Conservation (phyloP, 106 monocot species). For the Dendrobium huoshanense region DNA sequence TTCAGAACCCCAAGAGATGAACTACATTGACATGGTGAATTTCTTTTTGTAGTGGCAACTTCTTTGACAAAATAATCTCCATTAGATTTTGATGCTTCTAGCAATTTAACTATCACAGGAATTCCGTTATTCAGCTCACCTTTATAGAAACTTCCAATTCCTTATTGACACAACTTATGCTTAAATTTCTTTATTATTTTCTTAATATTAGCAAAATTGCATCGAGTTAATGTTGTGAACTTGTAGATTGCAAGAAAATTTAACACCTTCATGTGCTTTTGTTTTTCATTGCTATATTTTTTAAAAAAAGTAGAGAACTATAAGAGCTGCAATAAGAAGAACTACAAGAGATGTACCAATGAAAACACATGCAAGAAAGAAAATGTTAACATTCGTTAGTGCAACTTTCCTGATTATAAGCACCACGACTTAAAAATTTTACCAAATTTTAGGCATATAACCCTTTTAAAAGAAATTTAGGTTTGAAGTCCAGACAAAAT, state of each 20-base stretch:
- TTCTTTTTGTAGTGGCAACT: slow-evolving; percentile 5
- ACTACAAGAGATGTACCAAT: too few species aligned
- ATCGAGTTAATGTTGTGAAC: background rate
- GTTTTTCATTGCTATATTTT: background rate
- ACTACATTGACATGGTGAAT: slow-evolving; percentile 9
- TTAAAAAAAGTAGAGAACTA: too few species aligned
- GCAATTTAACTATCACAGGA: slow-evolving; percentile 9
- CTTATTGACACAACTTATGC: slow-evolving; percentile 11
- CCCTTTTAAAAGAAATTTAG: too few species aligned
- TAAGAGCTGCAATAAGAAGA: too few species aligned
- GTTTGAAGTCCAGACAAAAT: too few species aligned
- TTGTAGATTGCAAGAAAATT: slow-evolving; percentile 11
- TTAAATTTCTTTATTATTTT: slow-evolving; percentile 9
- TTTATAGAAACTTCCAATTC: slow-evolving; percentile 14
- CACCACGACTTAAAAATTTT: too few species aligned
- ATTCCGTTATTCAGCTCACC: slow-evolving; percentile 12
- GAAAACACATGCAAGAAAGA: too few species aligned
- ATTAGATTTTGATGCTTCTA: background rate
- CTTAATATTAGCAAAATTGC: slow-evolving; percentile 1
- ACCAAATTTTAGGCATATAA: too few species aligned
- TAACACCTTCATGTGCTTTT: background rate
- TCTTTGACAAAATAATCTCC: slow-evolving; percentile 10
- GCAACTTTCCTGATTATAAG: too few species aligned
- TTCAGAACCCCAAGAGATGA: too few species aligned
- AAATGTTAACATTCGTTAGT: too few species aligned